Evolutionary conservation across 179 eudicot species (phyloP).

Genomic region (Silene coronaria): DNA sequence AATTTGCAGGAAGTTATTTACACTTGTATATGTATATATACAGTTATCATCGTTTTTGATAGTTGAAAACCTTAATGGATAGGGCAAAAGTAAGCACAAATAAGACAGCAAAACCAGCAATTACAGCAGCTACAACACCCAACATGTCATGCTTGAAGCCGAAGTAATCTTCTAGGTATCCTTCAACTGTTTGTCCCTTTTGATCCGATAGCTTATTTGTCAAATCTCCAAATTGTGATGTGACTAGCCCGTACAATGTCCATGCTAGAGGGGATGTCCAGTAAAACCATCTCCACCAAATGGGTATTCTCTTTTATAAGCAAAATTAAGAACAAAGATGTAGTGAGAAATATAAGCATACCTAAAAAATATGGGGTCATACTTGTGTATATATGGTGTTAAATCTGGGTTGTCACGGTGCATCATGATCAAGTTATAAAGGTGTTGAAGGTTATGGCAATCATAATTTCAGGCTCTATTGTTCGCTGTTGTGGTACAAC

Average conservation of each 20-base stretch:
- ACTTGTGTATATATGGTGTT: not conserved
- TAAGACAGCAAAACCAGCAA: slow-evolving; percentile 17
- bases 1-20: not conserved
- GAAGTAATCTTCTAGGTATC: slow-evolving; percentile 17
- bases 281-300: slow-evolving; percentile 33
- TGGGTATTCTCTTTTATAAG: slow-evolving; percentile 21
- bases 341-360: not conserved
- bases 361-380: not conserved
- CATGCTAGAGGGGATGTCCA: slow-evolving; percentile 26
- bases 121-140: slow-evolving; percentile 21
- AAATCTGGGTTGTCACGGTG: too few relatives aligned
- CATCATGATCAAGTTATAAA: too few relatives aligned
- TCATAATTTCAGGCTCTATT: too few relatives aligned
- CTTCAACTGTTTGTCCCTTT: slow-evolving; percentile 16
- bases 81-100: slow-evolving; percentile 25
- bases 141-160: slow-evolving; percentile 27
- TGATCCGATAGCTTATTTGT: slow-evolving; percentile 4
- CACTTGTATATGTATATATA: not conserved
- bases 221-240: slow-evolving; percentile 29
- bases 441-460: too few relatives aligned
- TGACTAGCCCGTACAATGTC: slow-evolving; percentile 25
- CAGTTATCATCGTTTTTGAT: slow-evolving; percentile 18
- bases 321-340: not conserved
- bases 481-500: too few relatives aligned
- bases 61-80: slow-evolving; percentile 27